Evolutionary conservation across 352 stramenopile genomes (phyloP), one percentile per base, ranked within the genome.

Genomic region (Pythium monospermum): DNA sequence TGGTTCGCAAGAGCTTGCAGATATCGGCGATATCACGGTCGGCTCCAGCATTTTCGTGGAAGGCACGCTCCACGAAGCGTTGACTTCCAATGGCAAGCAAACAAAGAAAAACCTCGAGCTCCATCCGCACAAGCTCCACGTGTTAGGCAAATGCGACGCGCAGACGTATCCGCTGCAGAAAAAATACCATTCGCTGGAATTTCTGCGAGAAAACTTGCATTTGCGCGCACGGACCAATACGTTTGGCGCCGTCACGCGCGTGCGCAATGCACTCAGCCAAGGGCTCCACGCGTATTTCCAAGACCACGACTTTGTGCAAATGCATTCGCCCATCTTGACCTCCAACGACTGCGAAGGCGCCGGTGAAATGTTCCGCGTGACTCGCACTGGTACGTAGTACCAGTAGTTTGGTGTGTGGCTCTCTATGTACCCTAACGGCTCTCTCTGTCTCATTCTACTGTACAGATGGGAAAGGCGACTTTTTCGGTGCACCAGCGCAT

Each of bases 141-240:
- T 99, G 30, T 73, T 98, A 15, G 96, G 96, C 28, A 69, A 79
- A 40, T 98, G 94, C 69, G 91, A 97, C 27, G 71, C 72, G 12
- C 76, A 96, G 48, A 76, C 62, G n/a, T 99, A 98, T 53, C 97
- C 97, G 25, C 73, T 99, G 19, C 95, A 98, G 46, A 99, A 99
- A 81, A 99, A 99, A 70, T 91, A 96, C 57, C 96, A 99, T 66
- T 96, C 93, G 23, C 73, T 98, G 18, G 96, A 99, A 76, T 99
- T 98, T 57, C 68, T 99, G 35, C 78, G 97, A 32, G 96, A 96
- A 52, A 95, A 99, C 46, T 77, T 97, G 33, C 97, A 99, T 68
- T 70, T 99, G 31, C 85, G 96, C 27, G 92, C 96, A 18, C 72
- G 97, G 15, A 99, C 96, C 16, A 99, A 99, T 74, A 99, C 94